These are phyloP conservation scores for Cordyceps javanica DNA, from an alignment of 2,329 filamentous ascomycete genomes.

Conservation along the genomic window DNA sequence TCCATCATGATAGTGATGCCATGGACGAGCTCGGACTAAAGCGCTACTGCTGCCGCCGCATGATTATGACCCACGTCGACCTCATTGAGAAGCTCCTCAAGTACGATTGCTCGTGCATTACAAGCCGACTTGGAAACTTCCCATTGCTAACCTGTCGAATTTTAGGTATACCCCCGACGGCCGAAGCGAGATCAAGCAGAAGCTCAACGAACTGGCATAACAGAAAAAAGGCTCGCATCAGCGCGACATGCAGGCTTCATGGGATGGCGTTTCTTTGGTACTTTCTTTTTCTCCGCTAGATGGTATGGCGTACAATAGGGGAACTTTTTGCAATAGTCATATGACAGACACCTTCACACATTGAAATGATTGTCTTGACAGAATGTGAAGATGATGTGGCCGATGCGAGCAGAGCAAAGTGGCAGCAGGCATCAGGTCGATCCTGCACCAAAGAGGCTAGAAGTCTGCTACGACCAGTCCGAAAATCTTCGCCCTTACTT, in stretches of 20 bases:
- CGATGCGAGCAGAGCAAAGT: background rate
- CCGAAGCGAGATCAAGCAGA: conserved; percentile 26
- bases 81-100: conserved; percentile 96
- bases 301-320: conserved; percentile 6
- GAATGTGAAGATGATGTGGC: background rate
- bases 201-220: conserved; percentile 14
- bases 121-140: background rate
- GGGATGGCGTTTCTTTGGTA: conserved; percentile 9
- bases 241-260: conserved; percentile 3
- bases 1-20: conserved; percentile 62
- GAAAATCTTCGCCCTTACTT: background rate
- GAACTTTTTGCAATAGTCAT: conserved; percentile 7
- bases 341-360: background rate
- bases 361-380: conserved; percentile 1
- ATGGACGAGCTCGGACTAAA: conserved; percentile 93
- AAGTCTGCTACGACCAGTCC: background rate
- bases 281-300: conserved; percentile 5
- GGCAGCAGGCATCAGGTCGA: background rate
- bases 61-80: conserved; percentile 99
- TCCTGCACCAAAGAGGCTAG: background rate
- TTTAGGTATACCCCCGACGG: conserved; percentile 56
- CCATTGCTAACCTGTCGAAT: background rate
- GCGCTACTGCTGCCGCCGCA: conserved; percentile 96
- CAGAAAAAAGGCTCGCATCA: background rate
- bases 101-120: conserved; percentile 43